Base-by-base conservation (phyloP, 1,284 basidiomycete species). In the Cerrena zonata region DNA sequence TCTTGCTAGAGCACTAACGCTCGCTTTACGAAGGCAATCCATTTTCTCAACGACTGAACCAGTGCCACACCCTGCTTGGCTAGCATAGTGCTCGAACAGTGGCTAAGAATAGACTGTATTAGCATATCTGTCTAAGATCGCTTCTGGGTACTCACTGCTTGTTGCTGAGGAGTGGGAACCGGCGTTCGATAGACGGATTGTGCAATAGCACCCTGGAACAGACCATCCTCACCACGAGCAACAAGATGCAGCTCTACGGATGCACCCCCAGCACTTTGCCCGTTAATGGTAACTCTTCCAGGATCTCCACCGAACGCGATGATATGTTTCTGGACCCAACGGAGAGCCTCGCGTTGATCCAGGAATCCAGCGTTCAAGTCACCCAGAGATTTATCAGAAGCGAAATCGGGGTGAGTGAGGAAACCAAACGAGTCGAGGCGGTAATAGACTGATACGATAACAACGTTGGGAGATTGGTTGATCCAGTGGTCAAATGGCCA, bases 291-390 rank as follows among this genome's bases (percentile, higher is more conserved):
- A 5, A 82, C 77, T 44, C 68, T 65, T 3, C 46, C 51, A 4
- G 76, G 72, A 58, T 87, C 71, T 2, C 87, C 84, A 5, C 82
- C 85, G 56, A 89, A 89, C 4, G 70, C 69, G 3, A 60, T 61
- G 55, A 88, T 85, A 57, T 86, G 69, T 47, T 70, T 51, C 50
- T 81, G 71, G 1, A 87, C 74, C 83, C 83, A 89, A 59, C 70
- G 65, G 36, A 89, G 65, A 0, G 80, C 82, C 55, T 79, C 66
- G 2, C 76, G 65, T 57, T 87, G 80, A 63, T 86, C 84, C 25
- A 69, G 66, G 57, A 85, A 77, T 0, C 83, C 83, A 7, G 72
- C 78, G 55, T 86, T 84, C 49, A 78, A 62, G 58, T 81, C 78
- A 0, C 75, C 79, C 25, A 70, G 59, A 0, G 58, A 54, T 2